A percentile compares a stretch with the other conserved stretches of the same genome.
Conservation (phyloP, 768 basidiomycete species). For the Phlegmacium glaucopus region DNA sequence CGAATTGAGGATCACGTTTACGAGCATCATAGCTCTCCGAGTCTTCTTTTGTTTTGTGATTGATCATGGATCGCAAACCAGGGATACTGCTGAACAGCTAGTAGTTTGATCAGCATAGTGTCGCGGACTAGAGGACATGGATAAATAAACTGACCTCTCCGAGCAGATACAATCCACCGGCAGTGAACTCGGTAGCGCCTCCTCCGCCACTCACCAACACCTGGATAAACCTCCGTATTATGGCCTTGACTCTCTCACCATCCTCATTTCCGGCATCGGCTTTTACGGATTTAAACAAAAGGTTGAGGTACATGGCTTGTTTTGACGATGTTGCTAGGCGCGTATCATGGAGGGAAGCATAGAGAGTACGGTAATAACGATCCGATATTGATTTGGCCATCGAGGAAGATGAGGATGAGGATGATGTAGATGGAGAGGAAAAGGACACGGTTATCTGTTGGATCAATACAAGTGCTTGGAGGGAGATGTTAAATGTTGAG, state of each 20-base stretch:
- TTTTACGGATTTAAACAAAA: slow-evolving; percentile 89
- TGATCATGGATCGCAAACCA: slow-evolving; percentile 40
- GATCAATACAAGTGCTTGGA: slow-evolving; percentile 88
- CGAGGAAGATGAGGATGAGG: slow-evolving; percentile 39
- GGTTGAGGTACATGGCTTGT: slow-evolving; percentile 95
- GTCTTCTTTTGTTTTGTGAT: slow-evolving; percentile 19
- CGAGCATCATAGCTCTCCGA: slow-evolving; percentile 69
- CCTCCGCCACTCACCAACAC: slow-evolving; percentile 65
- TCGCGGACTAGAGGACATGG: neutral
- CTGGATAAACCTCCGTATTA: slow-evolving; percentile 82
- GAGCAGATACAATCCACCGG: slow-evolving; percentile 82
- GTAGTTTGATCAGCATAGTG: slow-evolving; percentile 2
- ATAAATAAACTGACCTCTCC: slow-evolving; percentile 62
- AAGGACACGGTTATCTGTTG: slow-evolving; percentile 74
- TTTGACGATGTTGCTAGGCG: slow-evolving; percentile 83
- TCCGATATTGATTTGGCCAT: slow-evolving; percentile 47
- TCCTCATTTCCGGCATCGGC: slow-evolving; percentile 33
- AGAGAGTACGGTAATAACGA: slow-evolving; percentile 80
- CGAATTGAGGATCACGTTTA: slow-evolving; percentile 88
- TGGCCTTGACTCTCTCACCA: slow-evolving; percentile 70
- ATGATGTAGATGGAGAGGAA: slow-evolving; percentile 31
- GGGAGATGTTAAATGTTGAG: slow-evolving; percentile 94
- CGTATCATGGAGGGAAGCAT: slow-evolving; percentile 82
- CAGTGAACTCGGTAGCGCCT: slow-evolving; percentile 83
- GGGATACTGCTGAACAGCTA: slow-evolving; percentile 41